Evolutionary conservation across 371 early-diverging fungal genomes (phyloP).

Genomic region (Mucor irregularis): DNA sequence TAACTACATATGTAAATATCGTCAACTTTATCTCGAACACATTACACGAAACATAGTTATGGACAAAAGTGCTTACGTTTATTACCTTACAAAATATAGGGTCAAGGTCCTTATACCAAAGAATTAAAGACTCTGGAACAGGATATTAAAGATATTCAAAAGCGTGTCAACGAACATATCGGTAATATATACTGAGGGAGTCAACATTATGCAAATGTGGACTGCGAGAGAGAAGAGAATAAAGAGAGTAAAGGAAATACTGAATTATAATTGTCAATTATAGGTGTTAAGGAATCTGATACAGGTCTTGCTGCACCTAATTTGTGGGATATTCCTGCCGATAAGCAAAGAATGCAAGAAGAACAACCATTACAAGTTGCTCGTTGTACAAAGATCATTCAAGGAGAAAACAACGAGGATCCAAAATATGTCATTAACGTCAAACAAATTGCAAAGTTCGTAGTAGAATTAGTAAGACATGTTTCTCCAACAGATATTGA

Average conservation of each 20-base stretch:
- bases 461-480: slow-evolving; percentile 95
- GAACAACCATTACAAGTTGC: slow-evolving; percentile 99
- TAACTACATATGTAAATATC: slow-evolving; percentile 83
- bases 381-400: slow-evolving; percentile 97
- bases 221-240: no score
- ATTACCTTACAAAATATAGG: slow-evolving; percentile 55
- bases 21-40: background rate
- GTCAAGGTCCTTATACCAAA: slow-evolving; percentile 95
- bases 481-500: slow-evolving; percentile 98
- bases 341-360: slow-evolving; percentile 94
- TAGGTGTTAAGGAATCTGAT: slow-evolving; percentile 98
- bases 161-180: slow-evolving; percentile 96
- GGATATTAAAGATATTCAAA: slow-evolving; percentile 94
- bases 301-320: slow-evolving; percentile 99
- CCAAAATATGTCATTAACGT: slow-evolving; percentile 99
- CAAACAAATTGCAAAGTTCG: slow-evolving; percentile 99
- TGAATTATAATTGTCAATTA: background rate
- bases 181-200: slow-evolving; percentile 47
- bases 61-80: background rate
- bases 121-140: slow-evolving; percentile 90
- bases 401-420: slow-evolving; percentile 71
- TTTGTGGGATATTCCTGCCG: slow-evolving; percentile 99
- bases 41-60: background rate
- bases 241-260: background rate
- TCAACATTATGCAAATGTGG: background rate